These are phyloP conservation scores for Leishmania braziliensis DNA, from an alignment of 208 protist species.

Conservation along the genomic window DNA sequence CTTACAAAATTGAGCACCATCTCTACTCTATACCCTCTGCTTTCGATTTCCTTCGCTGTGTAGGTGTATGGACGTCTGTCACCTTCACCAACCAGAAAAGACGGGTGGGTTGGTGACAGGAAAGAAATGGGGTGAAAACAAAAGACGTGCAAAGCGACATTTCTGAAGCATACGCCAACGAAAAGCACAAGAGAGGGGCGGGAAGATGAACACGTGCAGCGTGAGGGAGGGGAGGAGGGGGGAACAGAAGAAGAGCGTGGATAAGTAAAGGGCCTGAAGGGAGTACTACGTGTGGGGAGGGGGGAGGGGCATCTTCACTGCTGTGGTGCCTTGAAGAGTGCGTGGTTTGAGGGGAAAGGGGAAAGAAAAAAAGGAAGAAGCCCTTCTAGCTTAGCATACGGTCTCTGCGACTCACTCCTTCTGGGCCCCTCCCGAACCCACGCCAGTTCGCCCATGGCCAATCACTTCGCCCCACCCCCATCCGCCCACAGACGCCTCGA, in stretches of 20 bases:
- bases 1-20: background rate
- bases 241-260: background rate
- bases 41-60: background rate
- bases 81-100: background rate
- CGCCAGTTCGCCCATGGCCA: background rate
- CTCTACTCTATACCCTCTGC: background rate
- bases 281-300: background rate
- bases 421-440: background rate
- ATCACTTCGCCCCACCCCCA: background rate
- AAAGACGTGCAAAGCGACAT: background rate
- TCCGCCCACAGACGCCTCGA: background rate
- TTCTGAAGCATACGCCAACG: background rate
- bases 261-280: background rate
- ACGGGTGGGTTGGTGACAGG: background rate
- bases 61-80: background rate
- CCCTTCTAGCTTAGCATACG: background rate
- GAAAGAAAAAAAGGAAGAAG: slow-evolving; percentile 4
- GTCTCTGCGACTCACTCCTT: background rate
- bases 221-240: background rate
- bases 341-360: background rate
- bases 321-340: background rate
- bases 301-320: background rate
- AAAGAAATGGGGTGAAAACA: background rate
- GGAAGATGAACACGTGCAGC: background rate
- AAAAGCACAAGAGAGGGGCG: background rate